These are phyloP conservation scores for Emericellopsis cladophorae DNA, from an alignment of 2,329 filamentous ascomycete species.

Conservation along the genomic window DNA sequence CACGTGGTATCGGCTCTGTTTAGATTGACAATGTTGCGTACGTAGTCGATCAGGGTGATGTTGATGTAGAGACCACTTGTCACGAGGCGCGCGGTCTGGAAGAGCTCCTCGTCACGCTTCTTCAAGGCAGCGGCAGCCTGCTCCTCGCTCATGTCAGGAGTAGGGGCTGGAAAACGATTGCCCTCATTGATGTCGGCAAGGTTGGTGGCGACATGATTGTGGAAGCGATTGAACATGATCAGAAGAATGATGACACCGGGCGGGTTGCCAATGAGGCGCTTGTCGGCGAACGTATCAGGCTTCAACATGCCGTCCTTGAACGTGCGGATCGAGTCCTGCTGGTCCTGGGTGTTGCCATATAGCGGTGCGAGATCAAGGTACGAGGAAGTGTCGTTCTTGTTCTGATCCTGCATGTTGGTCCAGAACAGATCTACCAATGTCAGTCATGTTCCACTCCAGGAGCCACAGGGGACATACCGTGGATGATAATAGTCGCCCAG, in stretches of 20 bases:
- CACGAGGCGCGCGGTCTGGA: slow-evolving; percentile 66
- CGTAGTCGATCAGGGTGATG: slow-evolving; percentile 66
- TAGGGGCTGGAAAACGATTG: slow-evolving; percentile 60
- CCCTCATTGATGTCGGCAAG: slow-evolving; percentile 79
- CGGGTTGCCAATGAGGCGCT: slow-evolving; percentile 56
- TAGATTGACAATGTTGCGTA: slow-evolving; percentile 60
- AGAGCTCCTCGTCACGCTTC: slow-evolving; percentile 65
- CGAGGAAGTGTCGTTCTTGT: slow-evolving; percentile 53
- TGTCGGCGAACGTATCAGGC: slow-evolving; percentile 59
- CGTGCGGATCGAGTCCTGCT: slow-evolving; percentile 55
- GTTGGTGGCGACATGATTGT: slow-evolving; percentile 74
- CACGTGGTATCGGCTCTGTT: slow-evolving; percentile 54
- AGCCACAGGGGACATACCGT: slow-evolving; percentile 29
- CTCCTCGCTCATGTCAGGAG: slow-evolving; percentile 32
- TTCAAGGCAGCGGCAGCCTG: slow-evolving; percentile 40
- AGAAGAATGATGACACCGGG: slow-evolving; percentile 59
- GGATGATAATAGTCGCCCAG: slow-evolving; percentile 62
- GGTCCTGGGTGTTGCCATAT: slow-evolving; percentile 55
- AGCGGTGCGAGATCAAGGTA: slow-evolving; percentile 62
- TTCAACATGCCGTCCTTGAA: slow-evolving; percentile 62
- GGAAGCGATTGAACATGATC: slow-evolving; percentile 74
- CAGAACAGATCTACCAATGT: slow-evolving; percentile 48
- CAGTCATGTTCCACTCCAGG: not conserved
- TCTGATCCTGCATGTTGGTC: slow-evolving; percentile 49
- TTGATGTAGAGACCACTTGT: slow-evolving; percentile 68